These are phyloP conservation scores for Pichia sp. DNA, from an alignment of 1,139 yeast genomes.

Conservation along the genomic window DNA sequence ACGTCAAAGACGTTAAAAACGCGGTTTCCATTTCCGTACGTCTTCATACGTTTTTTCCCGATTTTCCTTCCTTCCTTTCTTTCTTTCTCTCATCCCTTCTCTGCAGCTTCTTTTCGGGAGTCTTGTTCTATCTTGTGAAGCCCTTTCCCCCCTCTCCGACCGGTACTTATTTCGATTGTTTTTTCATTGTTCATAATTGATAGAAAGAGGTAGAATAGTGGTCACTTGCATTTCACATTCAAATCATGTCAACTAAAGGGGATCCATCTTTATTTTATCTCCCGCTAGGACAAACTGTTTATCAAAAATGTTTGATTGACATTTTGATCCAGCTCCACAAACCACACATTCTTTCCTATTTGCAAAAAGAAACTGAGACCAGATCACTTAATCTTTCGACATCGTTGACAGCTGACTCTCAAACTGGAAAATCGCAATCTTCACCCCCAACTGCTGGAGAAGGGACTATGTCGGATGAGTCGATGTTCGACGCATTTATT, in stretches of 20 bases:
- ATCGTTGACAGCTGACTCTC: neutral
- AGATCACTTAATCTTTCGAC: neutral
- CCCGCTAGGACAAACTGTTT: slow-evolving; percentile 50
- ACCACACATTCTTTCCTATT: slow-evolving; percentile 29
- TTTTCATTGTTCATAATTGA: too few relatives aligned
- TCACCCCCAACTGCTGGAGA: slow-evolving; percentile 2
- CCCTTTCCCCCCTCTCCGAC: neutral
- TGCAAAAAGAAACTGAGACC: slow-evolving; percentile 16
- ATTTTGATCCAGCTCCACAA: slow-evolving; percentile 49
- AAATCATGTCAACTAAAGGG: neutral
- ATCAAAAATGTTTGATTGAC: slow-evolving; percentile 56
- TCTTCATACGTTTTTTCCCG: neutral
- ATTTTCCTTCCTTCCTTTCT: neutral
- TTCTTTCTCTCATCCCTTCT: neutral
- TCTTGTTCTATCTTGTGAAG: neutral
- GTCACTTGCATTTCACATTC: too few relatives aligned
- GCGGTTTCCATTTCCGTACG: neutral
- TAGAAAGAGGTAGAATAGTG: too few relatives aligned
- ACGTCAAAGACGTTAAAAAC: neutral
- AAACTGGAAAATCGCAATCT: neutral
- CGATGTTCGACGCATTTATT: slow-evolving; percentile 40
- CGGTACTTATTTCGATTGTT: too few relatives aligned
- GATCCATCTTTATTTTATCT: slow-evolving; percentile 39
- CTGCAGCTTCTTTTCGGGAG: neutral
- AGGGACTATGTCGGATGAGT: slow-evolving; percentile 27